These are phyloP conservation scores for Fusarium algeriense DNA, from an alignment of 2,329 filamentous ascomycete genomes.

Conservation along the genomic window DNA sequence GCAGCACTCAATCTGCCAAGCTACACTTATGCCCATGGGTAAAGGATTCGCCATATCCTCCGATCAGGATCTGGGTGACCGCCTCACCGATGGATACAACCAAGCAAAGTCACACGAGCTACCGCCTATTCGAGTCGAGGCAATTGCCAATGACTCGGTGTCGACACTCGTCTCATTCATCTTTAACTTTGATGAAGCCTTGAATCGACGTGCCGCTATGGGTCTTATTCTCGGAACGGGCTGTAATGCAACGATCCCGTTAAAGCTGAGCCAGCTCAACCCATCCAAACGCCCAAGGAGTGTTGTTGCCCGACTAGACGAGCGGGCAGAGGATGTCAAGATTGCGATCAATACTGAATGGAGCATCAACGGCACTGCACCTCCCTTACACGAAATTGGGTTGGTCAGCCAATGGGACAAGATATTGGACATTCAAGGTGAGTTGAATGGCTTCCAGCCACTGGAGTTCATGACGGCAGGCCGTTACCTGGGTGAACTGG, in stretches of 20 bases:
- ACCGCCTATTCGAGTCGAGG: conserved; percentile 76
- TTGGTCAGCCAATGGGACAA: conserved; percentile 80
- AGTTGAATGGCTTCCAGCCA: conserved; percentile 81
- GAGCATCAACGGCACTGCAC: conserved; percentile 82
- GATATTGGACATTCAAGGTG: conserved; percentile 73
- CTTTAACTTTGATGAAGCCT: conserved; percentile 73
- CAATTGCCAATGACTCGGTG: conserved; percentile 85
- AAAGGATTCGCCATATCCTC: conserved; percentile 76
- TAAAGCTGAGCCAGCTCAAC: conserved; percentile 73
- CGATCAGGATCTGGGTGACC: conserved; percentile 70
- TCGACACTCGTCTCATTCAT: conserved; percentile 83
- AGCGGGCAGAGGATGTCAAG: conserved; percentile 64
- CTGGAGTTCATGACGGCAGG: conserved; percentile 88
- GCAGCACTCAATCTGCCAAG: conserved; percentile 72
- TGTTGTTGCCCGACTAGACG: conserved; percentile 62
- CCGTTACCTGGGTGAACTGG: conserved; percentile 81
- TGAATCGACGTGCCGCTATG: conserved; percentile 77
- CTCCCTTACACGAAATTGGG: conserved; percentile 70
- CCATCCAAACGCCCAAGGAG: conserved; percentile 69
- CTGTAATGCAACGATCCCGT: conserved; percentile 82
- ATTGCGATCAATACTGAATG: conserved; percentile 87
- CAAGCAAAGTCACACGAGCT: conserved; percentile 61
- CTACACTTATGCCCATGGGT: conserved; percentile 75
- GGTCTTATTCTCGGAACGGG: conserved; percentile 86
- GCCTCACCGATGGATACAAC: conserved; percentile 70